These are phyloP conservation scores for Phytophthora meadii DNA, from an alignment of 352 stramenopile genomes.

Conservation along the genomic window DNA sequence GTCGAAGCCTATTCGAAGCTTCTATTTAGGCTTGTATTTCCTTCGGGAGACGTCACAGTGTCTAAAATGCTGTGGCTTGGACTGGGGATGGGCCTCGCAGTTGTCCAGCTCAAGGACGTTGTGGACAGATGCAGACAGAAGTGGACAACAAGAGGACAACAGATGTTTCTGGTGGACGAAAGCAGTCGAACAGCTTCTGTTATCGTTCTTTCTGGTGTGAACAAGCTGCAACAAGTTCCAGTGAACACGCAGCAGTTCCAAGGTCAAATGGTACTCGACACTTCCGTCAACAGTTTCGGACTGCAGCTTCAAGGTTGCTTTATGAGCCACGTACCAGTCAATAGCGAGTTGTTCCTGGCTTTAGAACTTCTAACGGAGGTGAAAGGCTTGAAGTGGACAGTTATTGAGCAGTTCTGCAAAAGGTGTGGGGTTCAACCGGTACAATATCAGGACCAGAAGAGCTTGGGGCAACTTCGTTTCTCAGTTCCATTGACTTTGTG, in stretches of 20 bases:
- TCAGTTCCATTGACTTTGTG: constrained; percentile 49
- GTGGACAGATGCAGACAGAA: constrained; percentile 9
- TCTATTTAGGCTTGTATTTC: constrained; percentile 46
- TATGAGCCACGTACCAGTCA: constrained; percentile 40
- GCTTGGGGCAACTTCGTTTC: constrained; percentile 48
- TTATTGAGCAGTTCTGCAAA: background rate
- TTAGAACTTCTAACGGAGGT: constrained; percentile 47
- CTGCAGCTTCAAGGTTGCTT: constrained; percentile 75
- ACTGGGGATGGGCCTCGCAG: constrained; percentile 45
- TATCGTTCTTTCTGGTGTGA: background rate
- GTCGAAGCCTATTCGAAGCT: background rate
- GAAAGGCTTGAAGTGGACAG: background rate
- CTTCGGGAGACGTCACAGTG: constrained; percentile 55
- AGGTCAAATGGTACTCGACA: constrained; percentile 18
- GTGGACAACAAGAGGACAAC: background rate
- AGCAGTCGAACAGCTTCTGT: background rate
- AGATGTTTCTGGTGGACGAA: constrained; percentile 27
- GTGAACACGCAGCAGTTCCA: constrained; percentile 31
- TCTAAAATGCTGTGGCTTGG: constrained; percentile 49
- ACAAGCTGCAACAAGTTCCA: background rate
- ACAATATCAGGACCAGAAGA: background rate
- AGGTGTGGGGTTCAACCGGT: constrained; percentile 6
- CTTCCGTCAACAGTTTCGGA: constrained; percentile 16
- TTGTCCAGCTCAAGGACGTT: constrained; percentile 37
- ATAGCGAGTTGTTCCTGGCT: constrained; percentile 54